These are phyloP conservation scores for Coccomyxa sp. DNA, from an alignment of 139 green algal genomes.

Conservation along the genomic window DNA sequence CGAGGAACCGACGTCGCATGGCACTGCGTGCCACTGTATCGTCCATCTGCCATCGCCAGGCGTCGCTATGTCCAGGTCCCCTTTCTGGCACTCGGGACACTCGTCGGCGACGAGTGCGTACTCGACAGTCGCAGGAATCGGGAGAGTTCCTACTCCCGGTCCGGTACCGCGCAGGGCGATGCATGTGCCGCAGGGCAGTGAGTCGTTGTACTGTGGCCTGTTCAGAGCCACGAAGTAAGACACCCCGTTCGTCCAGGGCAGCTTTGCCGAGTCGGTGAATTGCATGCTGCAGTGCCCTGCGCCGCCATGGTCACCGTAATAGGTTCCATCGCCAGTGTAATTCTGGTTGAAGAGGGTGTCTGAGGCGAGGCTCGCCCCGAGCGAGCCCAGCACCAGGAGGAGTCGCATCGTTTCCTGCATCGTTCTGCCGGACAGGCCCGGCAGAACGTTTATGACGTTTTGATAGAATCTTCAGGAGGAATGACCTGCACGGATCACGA, in stretches of 20 bases:
- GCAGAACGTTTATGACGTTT: background rate
- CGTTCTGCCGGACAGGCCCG: background rate
- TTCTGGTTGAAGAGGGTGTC: background rate
- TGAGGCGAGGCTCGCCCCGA: background rate
- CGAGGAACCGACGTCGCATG: constrained; percentile 10
- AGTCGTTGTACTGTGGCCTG: background rate
- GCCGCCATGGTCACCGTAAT: background rate
- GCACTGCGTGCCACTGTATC: constrained; percentile 17
- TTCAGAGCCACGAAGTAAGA: background rate
- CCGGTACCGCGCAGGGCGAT: background rate
- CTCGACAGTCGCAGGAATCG: background rate
- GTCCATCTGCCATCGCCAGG: constrained; percentile 15
- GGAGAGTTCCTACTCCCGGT: background rate
- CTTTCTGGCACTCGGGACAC: background rate
- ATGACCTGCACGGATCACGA: background rate
- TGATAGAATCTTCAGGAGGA: background rate
- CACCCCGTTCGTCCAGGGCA: background rate
- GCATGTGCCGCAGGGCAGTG: background rate
- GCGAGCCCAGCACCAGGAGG: background rate
- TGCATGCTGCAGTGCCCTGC: background rate
- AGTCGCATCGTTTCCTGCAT: background rate
- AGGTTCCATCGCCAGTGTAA: background rate
- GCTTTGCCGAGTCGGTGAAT: background rate
- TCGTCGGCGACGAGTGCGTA: background rate
- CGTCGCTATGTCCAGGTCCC: constrained; percentile 9